Conservation (phyloP, 257 asterid genomes). For the Lavandula angustifolia region DNA sequence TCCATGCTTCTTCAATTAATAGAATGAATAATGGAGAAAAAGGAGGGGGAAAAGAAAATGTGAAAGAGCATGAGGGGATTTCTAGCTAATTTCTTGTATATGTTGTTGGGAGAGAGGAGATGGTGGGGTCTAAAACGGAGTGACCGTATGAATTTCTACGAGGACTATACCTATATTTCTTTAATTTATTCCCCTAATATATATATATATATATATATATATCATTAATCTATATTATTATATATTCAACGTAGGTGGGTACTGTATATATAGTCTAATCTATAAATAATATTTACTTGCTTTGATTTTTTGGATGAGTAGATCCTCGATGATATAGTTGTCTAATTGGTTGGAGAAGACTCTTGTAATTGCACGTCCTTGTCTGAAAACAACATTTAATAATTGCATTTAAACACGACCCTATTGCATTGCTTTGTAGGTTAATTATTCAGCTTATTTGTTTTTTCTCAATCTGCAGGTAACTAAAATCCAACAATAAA, state of each 20-base stretch:
- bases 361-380: conserved; percentile 24
- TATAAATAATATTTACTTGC: too few species aligned
- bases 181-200: too few species aligned
- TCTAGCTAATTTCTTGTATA: not conserved
- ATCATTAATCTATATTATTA: too few species aligned
- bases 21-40: not conserved
- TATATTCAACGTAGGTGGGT: too few species aligned
- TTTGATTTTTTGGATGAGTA: too few species aligned
- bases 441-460: not conserved
- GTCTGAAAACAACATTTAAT: conserved; percentile 1
- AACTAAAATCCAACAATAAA: not conserved
- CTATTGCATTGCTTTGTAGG: not conserved
- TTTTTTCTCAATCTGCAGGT: not conserved
- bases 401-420: not conserved
- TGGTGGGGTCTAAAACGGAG: conserved; percentile 1
- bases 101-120: conserved; percentile 7
- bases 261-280: too few species aligned
- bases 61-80: conserved; percentile 15
- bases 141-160: too few species aligned
- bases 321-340: too few species aligned
- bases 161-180: too few species aligned
- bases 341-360: not conserved
- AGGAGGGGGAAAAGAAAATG: not conserved
- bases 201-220: too few species aligned
- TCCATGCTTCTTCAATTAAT: conserved; percentile 46